Percentiles rank a stretch among this genome's conserved stretches.
Conservation (phyloP, 2,329 filamentous ascomycete species). For the Aspergillus sclerotialis region DNA sequence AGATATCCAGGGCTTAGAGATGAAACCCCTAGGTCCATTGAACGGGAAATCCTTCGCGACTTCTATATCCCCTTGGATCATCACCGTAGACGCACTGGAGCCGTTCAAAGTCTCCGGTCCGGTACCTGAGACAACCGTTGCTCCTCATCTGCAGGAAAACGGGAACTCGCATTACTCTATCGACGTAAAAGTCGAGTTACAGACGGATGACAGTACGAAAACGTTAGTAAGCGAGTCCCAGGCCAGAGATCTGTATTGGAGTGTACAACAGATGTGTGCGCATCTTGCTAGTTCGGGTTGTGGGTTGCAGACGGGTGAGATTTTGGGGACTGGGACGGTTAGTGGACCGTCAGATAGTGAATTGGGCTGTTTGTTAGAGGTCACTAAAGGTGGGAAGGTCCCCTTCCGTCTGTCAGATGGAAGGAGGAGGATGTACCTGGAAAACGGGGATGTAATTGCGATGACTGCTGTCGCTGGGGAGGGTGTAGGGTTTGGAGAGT, state of each 20-base stretch:
- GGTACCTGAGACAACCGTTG: constrained; percentile 8
- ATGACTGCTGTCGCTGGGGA: constrained; percentile 20
- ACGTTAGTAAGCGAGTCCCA: constrained; percentile 11
- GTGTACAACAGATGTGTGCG: constrained; percentile 20
- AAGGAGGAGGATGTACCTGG: constrained; percentile 12
- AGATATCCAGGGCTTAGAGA: constrained; percentile 56
- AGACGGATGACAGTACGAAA: constrained; percentile 3
- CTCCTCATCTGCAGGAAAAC: constrained; percentile 13
- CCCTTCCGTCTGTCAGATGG: constrained; percentile 11
- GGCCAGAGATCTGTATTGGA: constrained; percentile 20
- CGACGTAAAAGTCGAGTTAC: constrained; percentile 14
- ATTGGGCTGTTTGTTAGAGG: constrained; percentile 22
- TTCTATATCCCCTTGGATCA: constrained; percentile 55
- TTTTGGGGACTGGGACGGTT: constrained; percentile 26
- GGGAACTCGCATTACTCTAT: constrained; percentile 14
- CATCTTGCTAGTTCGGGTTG: constrained; percentile 23
- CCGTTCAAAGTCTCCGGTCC: constrained; percentile 14
- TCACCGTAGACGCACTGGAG: constrained; percentile 54
- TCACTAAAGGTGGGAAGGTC: constrained; percentile 19
- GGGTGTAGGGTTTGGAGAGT: constrained; percentile 25
- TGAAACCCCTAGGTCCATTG: constrained; percentile 55
- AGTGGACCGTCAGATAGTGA: constrained; percentile 15
- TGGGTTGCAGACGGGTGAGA: constrained; percentile 22
- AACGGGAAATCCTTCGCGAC: constrained; percentile 57
- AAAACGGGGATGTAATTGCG: constrained; percentile 21